phyloP scores from a whole-genome alignment of 164 flowering plant species.

The Dillenia turbinata region DNA sequence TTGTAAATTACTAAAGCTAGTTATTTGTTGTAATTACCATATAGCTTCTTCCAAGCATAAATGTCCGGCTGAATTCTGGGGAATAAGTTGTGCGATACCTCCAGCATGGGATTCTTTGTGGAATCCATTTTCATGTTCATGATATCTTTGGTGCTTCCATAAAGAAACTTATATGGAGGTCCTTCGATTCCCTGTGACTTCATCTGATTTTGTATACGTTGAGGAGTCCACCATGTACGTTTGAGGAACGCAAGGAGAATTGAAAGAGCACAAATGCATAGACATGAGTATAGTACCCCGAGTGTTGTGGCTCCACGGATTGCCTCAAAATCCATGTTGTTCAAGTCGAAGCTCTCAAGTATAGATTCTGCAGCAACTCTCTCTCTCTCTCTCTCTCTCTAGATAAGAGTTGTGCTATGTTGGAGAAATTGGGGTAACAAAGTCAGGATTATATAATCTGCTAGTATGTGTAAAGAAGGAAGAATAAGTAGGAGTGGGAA shows the following conservation, averaged over 20 bases:
- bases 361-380: too few relatives aligned
- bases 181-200: slow-evolving; percentile 24
- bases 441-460: too few relatives aligned
- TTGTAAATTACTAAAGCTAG: not conserved
- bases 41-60: slow-evolving; percentile 13
- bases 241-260: slow-evolving; percentile 12
- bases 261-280: slow-evolving; percentile 4
- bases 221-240: slow-evolving; percentile 20
- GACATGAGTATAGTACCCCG: too few relatives aligned
- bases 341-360: too few relatives aligned
- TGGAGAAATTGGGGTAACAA: too few relatives aligned
- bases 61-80: slow-evolving; percentile 22
- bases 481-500: too few relatives aligned
- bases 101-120: slow-evolving; percentile 12
- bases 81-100: slow-evolving; percentile 21
- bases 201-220: slow-evolving; percentile 5
- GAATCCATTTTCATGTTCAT: slow-evolving; percentile 10
- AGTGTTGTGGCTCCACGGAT: too few relatives aligned
- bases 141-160: slow-evolving; percentile 24
- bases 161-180: slow-evolving; percentile 18
- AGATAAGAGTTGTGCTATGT: too few relatives aligned
- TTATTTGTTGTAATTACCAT: slow-evolving; percentile 7
- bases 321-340: too few relatives aligned
- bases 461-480: too few relatives aligned
- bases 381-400: too few relatives aligned